Conservation (phyloP, 2,329 filamentous ascomycete genomes). For the Epichloe festucae region DNA sequence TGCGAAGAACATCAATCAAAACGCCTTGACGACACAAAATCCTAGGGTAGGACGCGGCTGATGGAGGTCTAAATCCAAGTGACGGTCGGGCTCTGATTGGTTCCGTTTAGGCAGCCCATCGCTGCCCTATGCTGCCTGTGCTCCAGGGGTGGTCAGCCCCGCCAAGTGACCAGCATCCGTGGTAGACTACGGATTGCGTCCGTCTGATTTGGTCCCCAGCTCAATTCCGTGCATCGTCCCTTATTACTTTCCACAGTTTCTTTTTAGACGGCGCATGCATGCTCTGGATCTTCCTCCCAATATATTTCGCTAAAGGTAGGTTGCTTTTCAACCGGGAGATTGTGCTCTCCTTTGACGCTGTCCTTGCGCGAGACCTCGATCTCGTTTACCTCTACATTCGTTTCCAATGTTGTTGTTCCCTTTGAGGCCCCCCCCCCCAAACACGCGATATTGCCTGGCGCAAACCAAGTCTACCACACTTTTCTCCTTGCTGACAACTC, state of each 20-base stretch:
- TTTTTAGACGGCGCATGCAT: background rate
- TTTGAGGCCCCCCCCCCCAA: background rate
- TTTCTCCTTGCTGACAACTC: background rate
- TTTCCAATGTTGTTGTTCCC: background rate
- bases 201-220: background rate
- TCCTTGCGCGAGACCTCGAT: background rate
- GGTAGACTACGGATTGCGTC: background rate
- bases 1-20: too few relatives aligned
- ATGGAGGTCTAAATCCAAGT: too few relatives aligned
- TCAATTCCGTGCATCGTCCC: background rate
- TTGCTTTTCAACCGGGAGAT: background rate
- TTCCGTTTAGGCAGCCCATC: background rate
- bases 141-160: background rate
- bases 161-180: background rate
- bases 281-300: background rate
- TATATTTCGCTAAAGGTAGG: background rate
- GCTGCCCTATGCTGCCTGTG: background rate
- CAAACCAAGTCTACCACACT: background rate
- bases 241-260: background rate
- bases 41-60: too few relatives aligned
- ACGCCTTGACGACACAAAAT: too few relatives aligned
- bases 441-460: background rate
- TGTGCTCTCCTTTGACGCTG: background rate
- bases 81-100: constrained; percentile 4
- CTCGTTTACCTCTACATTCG: background rate